Percentiles rank a stretch among this genome's conserved stretches.
These are phyloP conservation scores for Aristolochia fimbriata DNA, from an alignment of 164 flowering plant genomes.

Conservation along the genomic window DNA sequence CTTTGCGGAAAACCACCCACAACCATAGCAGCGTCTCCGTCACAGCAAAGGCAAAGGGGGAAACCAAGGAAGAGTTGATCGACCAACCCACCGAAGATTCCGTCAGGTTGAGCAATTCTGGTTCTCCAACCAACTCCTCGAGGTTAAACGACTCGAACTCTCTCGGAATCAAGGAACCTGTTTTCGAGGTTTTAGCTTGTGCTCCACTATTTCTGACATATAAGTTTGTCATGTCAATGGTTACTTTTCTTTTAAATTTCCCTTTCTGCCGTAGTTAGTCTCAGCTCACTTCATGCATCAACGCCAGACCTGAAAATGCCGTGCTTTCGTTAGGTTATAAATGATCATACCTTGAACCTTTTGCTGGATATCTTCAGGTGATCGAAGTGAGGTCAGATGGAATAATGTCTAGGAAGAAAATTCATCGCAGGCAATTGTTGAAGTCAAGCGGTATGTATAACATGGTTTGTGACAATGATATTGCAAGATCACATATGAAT, in stretches of 20 bases:
- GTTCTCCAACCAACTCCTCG: background rate
- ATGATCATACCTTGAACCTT: too few species aligned
- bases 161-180: constrained; percentile 1
- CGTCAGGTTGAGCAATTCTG: background rate
- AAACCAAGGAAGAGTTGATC: background rate
- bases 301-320: too few species aligned
- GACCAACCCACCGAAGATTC: background rate
- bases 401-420: constrained; percentile 52
- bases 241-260: too few species aligned
- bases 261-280: too few species aligned
- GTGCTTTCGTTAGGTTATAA: too few species aligned
- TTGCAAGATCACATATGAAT: background rate
- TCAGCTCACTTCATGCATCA: too few species aligned
- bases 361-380: constrained; percentile 34
- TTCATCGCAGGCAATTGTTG: constrained; percentile 66
- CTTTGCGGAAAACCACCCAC: too few species aligned
- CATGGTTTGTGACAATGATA: background rate
- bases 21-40: background rate
- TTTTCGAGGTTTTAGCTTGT: background rate
- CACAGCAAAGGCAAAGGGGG: constrained; percentile 1
- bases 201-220: background rate
- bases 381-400: constrained; percentile 82
- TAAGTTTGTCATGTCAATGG: too few species aligned
- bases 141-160: constrained; percentile 1
- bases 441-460: constrained; percentile 72